These are phyloP conservation scores for Coprinopsis cinerea DNA, from an alignment of 768 basidiomycete species.

Conservation along the genomic window DNA sequence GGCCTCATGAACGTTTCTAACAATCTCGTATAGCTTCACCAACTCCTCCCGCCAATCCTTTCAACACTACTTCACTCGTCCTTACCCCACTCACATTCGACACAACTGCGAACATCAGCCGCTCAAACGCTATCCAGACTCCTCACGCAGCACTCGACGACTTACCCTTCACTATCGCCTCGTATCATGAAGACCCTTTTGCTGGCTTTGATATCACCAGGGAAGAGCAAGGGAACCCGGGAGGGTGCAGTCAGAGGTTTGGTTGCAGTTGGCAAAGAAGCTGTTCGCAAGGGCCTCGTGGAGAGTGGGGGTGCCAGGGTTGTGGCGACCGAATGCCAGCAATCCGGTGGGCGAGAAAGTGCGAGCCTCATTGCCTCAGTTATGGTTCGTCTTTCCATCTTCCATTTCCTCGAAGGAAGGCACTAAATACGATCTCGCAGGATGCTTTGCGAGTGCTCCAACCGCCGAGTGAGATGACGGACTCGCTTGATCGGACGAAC, in stretches of 20 bases:
- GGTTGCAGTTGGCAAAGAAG: constrained; percentile 79
- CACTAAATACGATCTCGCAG: constrained; percentile 25
- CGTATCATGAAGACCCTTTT: constrained; percentile 93
- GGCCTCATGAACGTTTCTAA: constrained; percentile 1
- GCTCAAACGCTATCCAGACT: constrained; percentile 81
- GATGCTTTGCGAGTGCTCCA: constrained; percentile 58
- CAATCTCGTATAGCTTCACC: constrained; percentile 65
- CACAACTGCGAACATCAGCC: constrained; percentile 71
- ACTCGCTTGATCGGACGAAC: constrained; percentile 45
- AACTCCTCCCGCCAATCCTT: constrained; percentile 89
- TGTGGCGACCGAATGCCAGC: constrained; percentile 60
- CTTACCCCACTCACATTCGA: constrained; percentile 66
- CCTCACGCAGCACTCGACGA: constrained; percentile 77
- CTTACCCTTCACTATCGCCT: constrained; percentile 80
- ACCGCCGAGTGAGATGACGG: constrained; percentile 46
- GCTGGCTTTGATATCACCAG: constrained; percentile 70
- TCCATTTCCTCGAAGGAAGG: background rate
- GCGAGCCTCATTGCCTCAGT: constrained; percentile 51
- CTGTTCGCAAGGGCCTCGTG: constrained; percentile 74
- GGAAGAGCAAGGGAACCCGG: constrained; percentile 72
- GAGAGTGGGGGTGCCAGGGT: constrained; percentile 76
- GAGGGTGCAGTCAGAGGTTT: constrained; percentile 89
- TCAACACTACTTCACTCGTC: constrained; percentile 87
- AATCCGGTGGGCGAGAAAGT: constrained; percentile 29
- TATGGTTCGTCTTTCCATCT: constrained; percentile 38